A percentile compares a stretch with the other conserved stretches of the same genome.
Conservation (phyloP, 106 monocot genomes). For the Apostasia shenzhenica region DNA sequence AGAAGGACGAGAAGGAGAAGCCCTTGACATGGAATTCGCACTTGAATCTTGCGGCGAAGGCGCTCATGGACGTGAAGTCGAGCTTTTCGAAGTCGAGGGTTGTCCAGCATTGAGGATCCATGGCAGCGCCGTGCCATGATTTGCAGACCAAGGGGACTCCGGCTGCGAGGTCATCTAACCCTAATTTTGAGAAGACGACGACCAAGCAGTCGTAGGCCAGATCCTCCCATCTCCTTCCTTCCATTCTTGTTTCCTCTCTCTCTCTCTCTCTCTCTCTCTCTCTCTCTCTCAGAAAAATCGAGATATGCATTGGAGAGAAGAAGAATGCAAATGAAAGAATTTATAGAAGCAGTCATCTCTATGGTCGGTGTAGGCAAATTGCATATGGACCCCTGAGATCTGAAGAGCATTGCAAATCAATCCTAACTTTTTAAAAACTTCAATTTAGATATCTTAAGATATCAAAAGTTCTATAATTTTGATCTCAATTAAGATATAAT, state of each 20-base stretch:
- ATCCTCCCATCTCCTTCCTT: conserved; percentile 10
- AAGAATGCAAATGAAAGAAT: too few species aligned
- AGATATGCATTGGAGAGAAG: too few species aligned
- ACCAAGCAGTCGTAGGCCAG: conserved; percentile 13
- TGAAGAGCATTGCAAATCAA: too few species aligned
- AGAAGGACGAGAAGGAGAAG: conserved; percentile 9
- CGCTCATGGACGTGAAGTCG: conserved; percentile 14
- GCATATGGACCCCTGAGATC: too few species aligned
- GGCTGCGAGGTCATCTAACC: conserved; percentile 2
- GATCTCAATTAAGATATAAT: too few species aligned
- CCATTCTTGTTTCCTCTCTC: background rate
- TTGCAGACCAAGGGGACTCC: conserved; percentile 13
- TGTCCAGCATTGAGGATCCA: conserved; percentile 16
- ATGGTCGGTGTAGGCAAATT: too few species aligned
- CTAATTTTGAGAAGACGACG: conserved; percentile 3
- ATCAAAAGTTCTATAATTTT: too few species aligned
- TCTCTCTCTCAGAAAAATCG: too few species aligned
- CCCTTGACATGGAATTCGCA: background rate
- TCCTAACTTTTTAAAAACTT: too few species aligned
- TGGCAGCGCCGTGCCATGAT: conserved; percentile 8
- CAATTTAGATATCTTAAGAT: too few species aligned
- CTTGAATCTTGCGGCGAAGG: background rate
- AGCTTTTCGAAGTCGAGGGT: conserved; percentile 9
- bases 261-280: too few species aligned
- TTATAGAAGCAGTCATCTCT: too few species aligned